Percentiles rank a stretch among this genome's conserved stretches.
Evolutionary conservation across 371 early-diverging fungal species (phyloP).

Genomic region (Massospora cicadina): DNA sequence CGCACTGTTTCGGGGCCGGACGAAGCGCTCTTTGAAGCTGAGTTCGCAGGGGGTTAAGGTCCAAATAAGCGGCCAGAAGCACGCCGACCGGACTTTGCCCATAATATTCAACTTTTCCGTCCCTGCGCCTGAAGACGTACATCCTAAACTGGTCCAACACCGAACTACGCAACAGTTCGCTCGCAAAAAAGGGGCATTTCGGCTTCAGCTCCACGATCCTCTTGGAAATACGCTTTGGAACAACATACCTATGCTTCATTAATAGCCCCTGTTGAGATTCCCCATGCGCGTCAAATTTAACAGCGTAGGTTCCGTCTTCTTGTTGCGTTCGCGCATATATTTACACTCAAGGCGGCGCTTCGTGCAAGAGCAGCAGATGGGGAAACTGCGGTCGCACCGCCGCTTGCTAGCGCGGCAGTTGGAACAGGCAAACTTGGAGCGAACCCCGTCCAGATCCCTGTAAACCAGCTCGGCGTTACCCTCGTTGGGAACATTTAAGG

Average conservation of each 20-base stretch:
- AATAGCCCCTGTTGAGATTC: background rate
- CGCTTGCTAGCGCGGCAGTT: background rate
- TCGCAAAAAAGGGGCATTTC: background rate
- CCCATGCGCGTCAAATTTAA: background rate
- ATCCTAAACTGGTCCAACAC: background rate
- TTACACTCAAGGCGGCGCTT: background rate
- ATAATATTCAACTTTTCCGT: background rate
- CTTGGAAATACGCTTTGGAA: background rate
- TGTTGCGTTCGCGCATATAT: background rate
- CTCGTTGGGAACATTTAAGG: background rate
- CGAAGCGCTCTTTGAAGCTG: background rate
- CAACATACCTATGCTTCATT: background rate
- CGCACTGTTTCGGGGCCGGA: background rate
- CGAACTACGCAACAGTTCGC: background rate
- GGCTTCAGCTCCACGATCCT: background rate
- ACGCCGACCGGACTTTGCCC: conserved; percentile 8
- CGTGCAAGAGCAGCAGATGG: background rate
- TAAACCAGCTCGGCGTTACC: background rate
- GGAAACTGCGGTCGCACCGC: background rate
- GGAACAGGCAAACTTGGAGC: background rate
- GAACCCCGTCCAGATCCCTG: background rate
- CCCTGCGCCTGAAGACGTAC: background rate
- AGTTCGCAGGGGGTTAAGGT: background rate
- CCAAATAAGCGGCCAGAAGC: background rate
- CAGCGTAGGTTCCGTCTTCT: background rate